phyloP scores from a whole-genome alignment of 2,329 filamentous ascomycete genomes.

The Botrytis deweyae region DNA sequence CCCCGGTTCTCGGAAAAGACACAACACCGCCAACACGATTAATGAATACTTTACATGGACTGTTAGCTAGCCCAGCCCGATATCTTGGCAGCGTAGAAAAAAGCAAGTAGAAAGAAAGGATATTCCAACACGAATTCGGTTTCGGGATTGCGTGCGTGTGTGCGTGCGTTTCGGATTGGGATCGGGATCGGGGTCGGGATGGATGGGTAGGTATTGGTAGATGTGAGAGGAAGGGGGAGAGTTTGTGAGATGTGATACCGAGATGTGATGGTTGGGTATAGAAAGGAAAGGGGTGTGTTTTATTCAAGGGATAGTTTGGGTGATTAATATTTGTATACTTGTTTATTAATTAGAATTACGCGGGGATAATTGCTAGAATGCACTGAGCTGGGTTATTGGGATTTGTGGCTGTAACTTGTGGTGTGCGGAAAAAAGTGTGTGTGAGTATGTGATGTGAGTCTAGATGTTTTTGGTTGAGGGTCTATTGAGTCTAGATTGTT shows the following conservation, averaged over 20 bases:
- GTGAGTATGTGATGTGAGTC: background rate
- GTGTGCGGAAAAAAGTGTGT: background rate
- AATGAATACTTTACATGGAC: no score
- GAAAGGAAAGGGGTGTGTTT: background rate
- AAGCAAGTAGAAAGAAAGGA: background rate
- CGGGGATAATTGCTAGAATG: background rate
- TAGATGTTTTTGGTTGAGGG: background rate
- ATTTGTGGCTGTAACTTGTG: background rate
- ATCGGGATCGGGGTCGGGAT: background rate
- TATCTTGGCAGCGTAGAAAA: background rate
- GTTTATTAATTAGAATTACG: background rate
- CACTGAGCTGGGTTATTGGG: background rate
- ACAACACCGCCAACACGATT: no score
- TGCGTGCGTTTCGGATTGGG: background rate
- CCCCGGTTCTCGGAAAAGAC: no score
- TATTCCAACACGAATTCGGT: background rate
- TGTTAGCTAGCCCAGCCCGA: no score
- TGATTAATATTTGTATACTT: background rate
- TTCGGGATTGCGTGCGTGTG: background rate
- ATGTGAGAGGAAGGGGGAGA: background rate
- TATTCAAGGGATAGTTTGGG: background rate
- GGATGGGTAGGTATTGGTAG: background rate
- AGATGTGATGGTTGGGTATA: background rate
- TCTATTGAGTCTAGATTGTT: background rate
- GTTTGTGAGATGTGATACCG: constrained; percentile 9